Percentiles rank a stretch among this genome's conserved stretches.
Conservation (phyloP, 176 grass and related monocot species). For the Carex littledalei region DNA sequence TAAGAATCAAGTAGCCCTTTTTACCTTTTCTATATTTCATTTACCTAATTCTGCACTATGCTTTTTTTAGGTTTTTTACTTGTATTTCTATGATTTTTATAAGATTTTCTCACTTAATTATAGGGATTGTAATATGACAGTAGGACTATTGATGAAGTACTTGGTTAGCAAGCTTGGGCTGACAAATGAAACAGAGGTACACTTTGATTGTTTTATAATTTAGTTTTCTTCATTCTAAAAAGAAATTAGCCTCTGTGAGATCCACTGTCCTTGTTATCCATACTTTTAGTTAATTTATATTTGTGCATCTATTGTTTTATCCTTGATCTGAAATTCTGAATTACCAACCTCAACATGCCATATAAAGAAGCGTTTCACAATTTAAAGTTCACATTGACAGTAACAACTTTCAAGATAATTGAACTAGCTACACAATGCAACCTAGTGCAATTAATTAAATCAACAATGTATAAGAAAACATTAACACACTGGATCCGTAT, state of each 20-base stretch:
- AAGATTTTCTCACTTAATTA: not conserved
- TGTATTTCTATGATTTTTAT: not conserved
- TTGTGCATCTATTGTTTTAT: not conserved
- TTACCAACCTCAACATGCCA: not conserved
- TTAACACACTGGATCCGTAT: not conserved
- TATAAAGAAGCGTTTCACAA: not conserved
- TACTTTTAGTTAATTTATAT: not conserved
- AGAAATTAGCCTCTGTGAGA: not conserved
- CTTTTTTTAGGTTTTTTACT: not conserved
- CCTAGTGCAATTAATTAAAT: not conserved
- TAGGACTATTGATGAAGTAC: conserved; percentile 71
- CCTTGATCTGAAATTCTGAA: not conserved
- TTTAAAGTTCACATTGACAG: not conserved
- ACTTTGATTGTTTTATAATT: not conserved
- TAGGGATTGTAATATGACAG: conserved; percentile 68
- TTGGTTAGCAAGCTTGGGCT: conserved; percentile 72
- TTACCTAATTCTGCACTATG: not conserved
- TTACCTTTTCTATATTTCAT: not conserved
- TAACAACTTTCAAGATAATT: not conserved
- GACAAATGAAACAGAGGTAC: conserved; percentile 52
- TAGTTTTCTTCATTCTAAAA: not conserved
- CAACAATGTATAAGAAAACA: not conserved
- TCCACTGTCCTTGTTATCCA: not conserved
- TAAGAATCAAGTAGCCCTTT: conserved; percentile 77
- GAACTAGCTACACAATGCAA: not conserved